Evolutionary conservation across 805 yeast species (phyloP).

Genomic region (Clavispora fructus): DNA sequence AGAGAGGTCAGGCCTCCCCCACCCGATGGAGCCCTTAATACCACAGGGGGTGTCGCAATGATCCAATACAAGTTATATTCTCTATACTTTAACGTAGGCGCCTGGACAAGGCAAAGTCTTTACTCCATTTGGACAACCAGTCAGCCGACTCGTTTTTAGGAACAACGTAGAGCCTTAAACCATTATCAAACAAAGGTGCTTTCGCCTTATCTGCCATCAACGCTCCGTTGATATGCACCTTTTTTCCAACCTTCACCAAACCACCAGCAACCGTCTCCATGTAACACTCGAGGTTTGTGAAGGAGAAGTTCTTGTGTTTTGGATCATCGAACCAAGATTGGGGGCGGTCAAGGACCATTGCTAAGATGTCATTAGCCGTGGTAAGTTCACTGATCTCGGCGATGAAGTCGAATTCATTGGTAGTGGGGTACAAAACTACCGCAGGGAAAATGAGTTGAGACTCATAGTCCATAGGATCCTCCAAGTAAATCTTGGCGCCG

Average conservation of each 20-base stretch:
- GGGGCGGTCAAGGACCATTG: constrained; percentile 57
- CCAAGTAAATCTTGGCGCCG: constrained; percentile 50
- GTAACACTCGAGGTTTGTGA: constrained; percentile 60
- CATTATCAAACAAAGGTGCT: constrained; percentile 73
- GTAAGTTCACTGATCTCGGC: constrained; percentile 70
- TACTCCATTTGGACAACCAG: constrained; percentile 69
- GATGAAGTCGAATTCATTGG: constrained; percentile 77
- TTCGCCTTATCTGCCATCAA: constrained; percentile 57
- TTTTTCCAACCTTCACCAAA: constrained; percentile 77
- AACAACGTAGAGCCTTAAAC: constrained; percentile 69
- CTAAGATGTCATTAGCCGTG: constrained; percentile 59
- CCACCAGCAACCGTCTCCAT: constrained; percentile 86
- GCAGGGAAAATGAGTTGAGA: constrained; percentile 83
- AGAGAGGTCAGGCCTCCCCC: constrained; percentile 54
- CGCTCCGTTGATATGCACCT: constrained; percentile 58
- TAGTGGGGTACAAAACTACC: constrained; percentile 73
- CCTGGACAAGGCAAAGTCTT: constrained; percentile 50
- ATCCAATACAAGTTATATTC: neutral
- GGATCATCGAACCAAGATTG: constrained; percentile 63
- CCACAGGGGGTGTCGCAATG: no score
- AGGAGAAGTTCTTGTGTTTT: constrained; percentile 53
- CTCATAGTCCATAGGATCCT: constrained; percentile 61
- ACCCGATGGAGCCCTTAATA: constrained; percentile 21
- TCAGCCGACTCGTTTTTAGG: constrained; percentile 61
- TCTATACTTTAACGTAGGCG: neutral